These are phyloP conservation scores for Irpex sp. DNA, from an alignment of 1,284 basidiomycete species.

Conservation along the genomic window DNA sequence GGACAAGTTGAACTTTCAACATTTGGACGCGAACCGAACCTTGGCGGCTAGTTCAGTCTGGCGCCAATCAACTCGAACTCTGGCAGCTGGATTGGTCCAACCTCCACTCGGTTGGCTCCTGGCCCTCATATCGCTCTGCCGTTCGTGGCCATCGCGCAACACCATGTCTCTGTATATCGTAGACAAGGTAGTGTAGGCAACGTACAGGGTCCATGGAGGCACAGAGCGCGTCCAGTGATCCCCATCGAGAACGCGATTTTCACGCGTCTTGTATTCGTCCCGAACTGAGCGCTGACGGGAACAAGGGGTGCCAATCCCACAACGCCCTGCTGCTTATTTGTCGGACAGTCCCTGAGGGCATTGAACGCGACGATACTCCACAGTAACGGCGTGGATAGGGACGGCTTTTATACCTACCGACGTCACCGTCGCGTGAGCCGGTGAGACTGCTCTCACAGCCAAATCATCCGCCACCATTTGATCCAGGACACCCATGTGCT, in stretches of 20 bases:
- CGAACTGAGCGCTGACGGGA: background rate
- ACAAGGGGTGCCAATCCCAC: background rate
- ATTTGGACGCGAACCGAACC: slow-evolving; percentile 9
- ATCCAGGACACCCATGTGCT: background rate
- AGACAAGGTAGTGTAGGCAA: background rate
- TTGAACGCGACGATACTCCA: background rate
- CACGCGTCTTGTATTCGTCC: background rate
- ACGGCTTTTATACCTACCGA: background rate
- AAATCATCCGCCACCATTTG: background rate
- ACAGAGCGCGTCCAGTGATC: background rate
- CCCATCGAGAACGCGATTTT: background rate
- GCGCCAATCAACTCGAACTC: slow-evolving; percentile 9
- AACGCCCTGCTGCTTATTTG: background rate
- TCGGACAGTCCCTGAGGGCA: background rate
- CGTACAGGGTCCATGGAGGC: background rate
- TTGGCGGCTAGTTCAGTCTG: slow-evolving; percentile 1
- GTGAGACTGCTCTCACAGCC: background rate
- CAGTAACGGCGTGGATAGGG: background rate
- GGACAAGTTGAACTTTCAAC: slow-evolving; percentile 16
- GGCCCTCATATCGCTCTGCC: background rate
- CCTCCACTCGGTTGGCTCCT: background rate
- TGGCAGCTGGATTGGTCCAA: slow-evolving; percentile 1
- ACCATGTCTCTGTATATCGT: background rate
- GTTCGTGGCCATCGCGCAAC: background rate
- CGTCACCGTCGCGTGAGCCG: background rate